phyloP scores from a whole-genome alignment of 768 basidiomycete species.

The Lyophyllum decastes region DNA sequence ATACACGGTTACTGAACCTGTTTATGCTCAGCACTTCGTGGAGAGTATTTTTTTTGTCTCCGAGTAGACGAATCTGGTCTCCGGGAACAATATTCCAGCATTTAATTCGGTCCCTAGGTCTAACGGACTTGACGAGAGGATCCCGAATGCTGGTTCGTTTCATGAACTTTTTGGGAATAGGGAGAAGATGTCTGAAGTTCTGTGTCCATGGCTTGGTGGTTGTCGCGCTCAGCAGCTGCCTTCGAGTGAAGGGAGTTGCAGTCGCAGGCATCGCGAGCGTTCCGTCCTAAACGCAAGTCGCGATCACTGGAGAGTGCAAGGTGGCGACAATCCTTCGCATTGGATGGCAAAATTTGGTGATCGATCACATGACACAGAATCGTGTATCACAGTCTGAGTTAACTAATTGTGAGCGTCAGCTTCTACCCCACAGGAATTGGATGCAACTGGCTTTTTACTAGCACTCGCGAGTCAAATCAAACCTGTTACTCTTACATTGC shows the following conservation, averaged over 20 bases:
- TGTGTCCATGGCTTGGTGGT: conserved; percentile 60
- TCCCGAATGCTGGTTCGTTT: conserved; percentile 46
- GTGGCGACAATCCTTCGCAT: neutral
- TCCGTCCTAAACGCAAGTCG: neutral
- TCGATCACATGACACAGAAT: conserved; percentile 12
- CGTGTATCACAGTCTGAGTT: too few species aligned
- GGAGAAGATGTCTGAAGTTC: conserved; percentile 65
- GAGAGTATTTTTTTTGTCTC: conserved; percentile 58
- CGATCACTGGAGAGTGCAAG: neutral
- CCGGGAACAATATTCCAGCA: conserved; percentile 89
- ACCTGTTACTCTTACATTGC: neutral
- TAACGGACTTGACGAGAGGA: conserved; percentile 54
- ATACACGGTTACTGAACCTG: conserved; percentile 68
- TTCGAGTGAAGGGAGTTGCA: conserved; percentile 31
- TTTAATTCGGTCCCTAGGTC: conserved; percentile 71
- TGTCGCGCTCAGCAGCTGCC: conserved; percentile 45
- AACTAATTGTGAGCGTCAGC: too few species aligned
- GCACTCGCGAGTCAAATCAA: neutral
- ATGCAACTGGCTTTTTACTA: neutral
- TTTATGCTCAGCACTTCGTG: conserved; percentile 78
- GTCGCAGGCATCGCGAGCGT: conserved; percentile 28
- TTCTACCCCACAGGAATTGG: too few species aligned
- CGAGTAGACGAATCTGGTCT: conserved; percentile 71
- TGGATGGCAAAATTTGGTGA: conserved; percentile 7
- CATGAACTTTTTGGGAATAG: conserved; percentile 57